Conservation (phyloP, 1,139 yeast species). For the Kazachstania sp. region DNA sequence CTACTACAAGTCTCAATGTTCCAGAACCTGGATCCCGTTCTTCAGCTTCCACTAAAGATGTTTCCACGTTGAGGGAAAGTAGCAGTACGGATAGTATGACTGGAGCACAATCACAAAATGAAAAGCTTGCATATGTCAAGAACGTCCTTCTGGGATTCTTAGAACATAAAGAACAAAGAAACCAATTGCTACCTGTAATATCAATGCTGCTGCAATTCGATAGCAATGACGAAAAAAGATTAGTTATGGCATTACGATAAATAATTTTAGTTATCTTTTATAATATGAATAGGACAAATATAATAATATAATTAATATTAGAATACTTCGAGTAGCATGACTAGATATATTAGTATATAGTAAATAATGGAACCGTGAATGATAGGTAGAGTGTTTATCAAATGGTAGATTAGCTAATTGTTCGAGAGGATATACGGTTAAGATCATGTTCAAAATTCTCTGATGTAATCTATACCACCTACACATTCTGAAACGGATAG, state of each 20-base stretch:
- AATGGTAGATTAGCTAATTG: too few species aligned
- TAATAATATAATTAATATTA: too few species aligned
- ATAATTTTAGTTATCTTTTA: background rate
- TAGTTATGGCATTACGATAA: conserved; percentile 48
- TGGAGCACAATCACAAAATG: conserved; percentile 26
- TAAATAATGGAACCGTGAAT: too few species aligned
- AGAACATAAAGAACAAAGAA: conserved; percentile 88
- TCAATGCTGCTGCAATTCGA: conserved; percentile 63
- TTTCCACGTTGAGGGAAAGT: background rate
- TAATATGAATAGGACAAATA: background rate
- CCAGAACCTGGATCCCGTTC: conserved; percentile 7
- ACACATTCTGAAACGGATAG: conserved; percentile 80
- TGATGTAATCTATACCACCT: conserved; percentile 43
- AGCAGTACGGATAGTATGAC: background rate
- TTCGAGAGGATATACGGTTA: background rate
- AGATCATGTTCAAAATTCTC: conserved; percentile 7
- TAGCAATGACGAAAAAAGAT: conserved; percentile 61
- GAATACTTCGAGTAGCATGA: background rate
- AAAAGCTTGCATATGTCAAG: conserved; percentile 66
- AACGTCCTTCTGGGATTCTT: conserved; percentile 83
- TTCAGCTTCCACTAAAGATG: conserved; percentile 7
- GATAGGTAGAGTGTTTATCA: too few species aligned
- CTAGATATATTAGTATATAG: background rate
- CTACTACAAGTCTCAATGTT: conserved; percentile 6
- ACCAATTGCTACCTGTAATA: conserved; percentile 74